Conservation (phyloP, 2,329 filamentous ascomycete genomes). For the Pseudodiploospora longispora region DNA sequence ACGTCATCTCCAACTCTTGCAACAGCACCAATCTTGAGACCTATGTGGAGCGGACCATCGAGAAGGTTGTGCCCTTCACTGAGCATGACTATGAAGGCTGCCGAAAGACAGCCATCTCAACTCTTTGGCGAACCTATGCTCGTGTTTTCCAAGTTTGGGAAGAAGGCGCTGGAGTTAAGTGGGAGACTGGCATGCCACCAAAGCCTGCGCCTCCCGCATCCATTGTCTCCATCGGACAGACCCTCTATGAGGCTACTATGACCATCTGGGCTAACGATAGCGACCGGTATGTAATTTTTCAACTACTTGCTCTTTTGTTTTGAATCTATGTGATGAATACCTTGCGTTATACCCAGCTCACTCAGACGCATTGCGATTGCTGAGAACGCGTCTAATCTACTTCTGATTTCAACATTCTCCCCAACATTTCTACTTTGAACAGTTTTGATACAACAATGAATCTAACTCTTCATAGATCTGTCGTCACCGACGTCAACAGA, state of each 20-base stretch:
- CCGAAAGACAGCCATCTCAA: conserved; percentile 83
- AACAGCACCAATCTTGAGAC: conserved; percentile 63
- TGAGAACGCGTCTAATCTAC: conserved; percentile 63
- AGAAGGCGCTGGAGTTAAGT: conserved; percentile 66
- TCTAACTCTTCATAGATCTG: conserved; percentile 49
- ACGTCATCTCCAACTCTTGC: conserved; percentile 82
- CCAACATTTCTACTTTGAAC: conserved; percentile 8
- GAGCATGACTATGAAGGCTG: conserved; percentile 91
- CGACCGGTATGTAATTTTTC: conserved; percentile 67
- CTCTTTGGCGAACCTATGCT: conserved; percentile 87
- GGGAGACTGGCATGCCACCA: conserved; percentile 79
- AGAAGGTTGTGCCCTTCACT: conserved; percentile 69
- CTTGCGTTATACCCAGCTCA: conserved; percentile 98
- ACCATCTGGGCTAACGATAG: conserved; percentile 82
- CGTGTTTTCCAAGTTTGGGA: conserved; percentile 85
- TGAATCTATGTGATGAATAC: conserved; percentile 65
- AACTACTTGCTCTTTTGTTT: conserved; percentile 9
- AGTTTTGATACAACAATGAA: neutral
- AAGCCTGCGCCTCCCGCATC: conserved; percentile 72
- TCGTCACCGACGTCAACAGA: conserved; percentile 91
- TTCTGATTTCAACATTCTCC: conserved; percentile 24
- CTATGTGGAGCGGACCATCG: conserved; percentile 83
- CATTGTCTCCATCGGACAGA: conserved; percentile 75
- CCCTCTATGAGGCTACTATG: conserved; percentile 77
- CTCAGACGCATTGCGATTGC: conserved; percentile 91